Evolutionary conservation across 169 alveolate species (phyloP), one percentile per base, ranked within the genome.

Genomic region (Plasmodium gonderi): DNA sequence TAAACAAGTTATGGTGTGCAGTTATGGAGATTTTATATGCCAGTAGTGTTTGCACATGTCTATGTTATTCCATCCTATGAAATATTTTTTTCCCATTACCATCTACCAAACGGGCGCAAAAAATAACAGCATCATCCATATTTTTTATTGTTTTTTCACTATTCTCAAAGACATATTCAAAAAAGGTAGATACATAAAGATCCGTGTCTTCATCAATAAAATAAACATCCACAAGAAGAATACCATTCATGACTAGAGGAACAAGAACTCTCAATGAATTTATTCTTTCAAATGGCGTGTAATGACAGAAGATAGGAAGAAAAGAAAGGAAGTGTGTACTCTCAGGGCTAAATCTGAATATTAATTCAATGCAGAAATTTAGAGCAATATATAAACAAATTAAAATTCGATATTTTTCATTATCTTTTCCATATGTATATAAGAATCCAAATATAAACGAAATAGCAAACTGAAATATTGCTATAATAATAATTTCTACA

Each of bases 381-480:
- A 89, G 12, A 29, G 47, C 60, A 20, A 89, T 89, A 54, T 89
- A 89, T 67, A 89, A 64, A 64, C 94, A 89, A 8, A 89, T 89
- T n/a, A 89, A 42, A 0, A 89, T 76, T 20, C 94, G 40, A 78
- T 78, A 89, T 51, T 89, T 76, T 36, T 89, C 94, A 76, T 89
- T 89, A 68, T 89, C 94, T 31, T 76, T 89, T 38, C 94, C 94
- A 89, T 89, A 89, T 44, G 94, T 76, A 77, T 89, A 89, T 20
- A 89, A 67, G 38, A 89, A 89, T n/a, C 94, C 94, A 77, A 89
- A 89, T 29, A 89, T 89, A 89, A 89, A 89, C 7, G 94, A 89
- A 77, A 89, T 89, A 47, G 94, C 94, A 78, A 76, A 89, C 51
- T 89, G 94, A 89, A 89, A 89, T 42, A 89, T 89, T 12, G 94